Base-by-base conservation (phyloP, 2,329 filamentous ascomycete genomes). In the Coniochaeta pulveracea region DNA sequence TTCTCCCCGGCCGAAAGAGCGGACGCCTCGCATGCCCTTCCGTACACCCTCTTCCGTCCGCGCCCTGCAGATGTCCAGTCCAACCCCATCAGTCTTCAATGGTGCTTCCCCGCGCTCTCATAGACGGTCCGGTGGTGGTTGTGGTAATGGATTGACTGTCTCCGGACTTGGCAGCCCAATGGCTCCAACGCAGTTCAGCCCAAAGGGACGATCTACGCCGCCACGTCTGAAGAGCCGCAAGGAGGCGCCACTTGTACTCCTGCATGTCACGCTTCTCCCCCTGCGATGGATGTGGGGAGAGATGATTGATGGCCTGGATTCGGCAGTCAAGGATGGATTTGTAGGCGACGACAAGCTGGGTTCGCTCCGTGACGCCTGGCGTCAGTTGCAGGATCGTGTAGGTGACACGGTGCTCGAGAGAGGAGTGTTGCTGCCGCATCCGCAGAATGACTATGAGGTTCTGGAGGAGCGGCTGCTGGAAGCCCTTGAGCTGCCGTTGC, bases 401-500 rank as follows among this genome's bases (percentile, higher is more conserved):
- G 75, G 74, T 2, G 80, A 85, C 33, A 84, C 80, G 0, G 74
- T 86, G 9, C 66, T 82, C 41, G 71, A 82, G 48, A 69, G 84
- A 15, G 84, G 81, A 3, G 67, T 91, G 21, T 60, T 91, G 26
- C 66, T 91, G 6, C 74, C 81, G 2, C 85, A 91, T 49, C 84
- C 84, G 1, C 73, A 83, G 43, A 79, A 80, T 36, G 83, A 88
- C 50, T 89, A 83, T 47, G 83, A 88, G 52, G 58, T 85, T 36
- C 66, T 91, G 0, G 81, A 89, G 55, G 83, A 88, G 57, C 66
- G 82, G 18, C 63, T 89, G 21, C 60, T 88, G 3, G 82, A 88
- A 52, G 76, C 79, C 2, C 56, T 88, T 28, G 82, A 85, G 50
- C 61, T 89, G 11, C 77, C 76, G 2, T 60, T 77, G 19, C 62